Evolutionary conservation across 208 protist species (phyloP).

Genomic region (Crithidia expoeki): DNA sequence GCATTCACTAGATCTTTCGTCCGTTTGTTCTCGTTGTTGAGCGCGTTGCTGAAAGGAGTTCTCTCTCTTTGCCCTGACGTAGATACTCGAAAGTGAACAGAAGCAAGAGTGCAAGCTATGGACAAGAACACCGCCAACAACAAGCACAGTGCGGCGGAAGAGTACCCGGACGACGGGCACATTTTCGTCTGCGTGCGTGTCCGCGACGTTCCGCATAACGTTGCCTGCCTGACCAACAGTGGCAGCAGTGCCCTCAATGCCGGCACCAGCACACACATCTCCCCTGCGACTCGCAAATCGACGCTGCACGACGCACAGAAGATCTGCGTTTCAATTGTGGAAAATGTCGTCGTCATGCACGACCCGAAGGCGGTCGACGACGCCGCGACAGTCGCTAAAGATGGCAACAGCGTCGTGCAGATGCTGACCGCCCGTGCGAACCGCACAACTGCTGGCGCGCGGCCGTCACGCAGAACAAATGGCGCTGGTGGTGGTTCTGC

Average conservation of each 20-base stretch:
- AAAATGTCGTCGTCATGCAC: slow-evolving; percentile 79
- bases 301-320: slow-evolving; percentile 42
- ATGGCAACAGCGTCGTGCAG: slow-evolving; percentile 69
- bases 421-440: slow-evolving; percentile 51
- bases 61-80: no score
- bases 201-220: slow-evolving; percentile 50
- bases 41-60: no score
- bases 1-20: no score
- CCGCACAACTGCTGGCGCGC: neutral
- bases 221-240: slow-evolving; percentile 26
- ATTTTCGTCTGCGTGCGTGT: slow-evolving; percentile 83
- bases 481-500: slow-evolving; percentile 15
- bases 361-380: slow-evolving; percentile 68
- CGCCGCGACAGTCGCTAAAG: slow-evolving; percentile 47
- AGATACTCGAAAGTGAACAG: no score
- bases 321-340: slow-evolving; percentile 74
- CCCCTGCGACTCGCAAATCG: slow-evolving; percentile 14
- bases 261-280: slow-evolving; percentile 13
- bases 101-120: no score
- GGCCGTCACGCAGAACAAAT: slow-evolving; percentile 29
- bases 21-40: no score
- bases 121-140: neutral
- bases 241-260: slow-evolving; percentile 24
- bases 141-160: neutral
- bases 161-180: slow-evolving; percentile 72